phyloP scores from a whole-genome alignment of 352 stramenopile genomes.

The Phytophthora rubi region DNA sequence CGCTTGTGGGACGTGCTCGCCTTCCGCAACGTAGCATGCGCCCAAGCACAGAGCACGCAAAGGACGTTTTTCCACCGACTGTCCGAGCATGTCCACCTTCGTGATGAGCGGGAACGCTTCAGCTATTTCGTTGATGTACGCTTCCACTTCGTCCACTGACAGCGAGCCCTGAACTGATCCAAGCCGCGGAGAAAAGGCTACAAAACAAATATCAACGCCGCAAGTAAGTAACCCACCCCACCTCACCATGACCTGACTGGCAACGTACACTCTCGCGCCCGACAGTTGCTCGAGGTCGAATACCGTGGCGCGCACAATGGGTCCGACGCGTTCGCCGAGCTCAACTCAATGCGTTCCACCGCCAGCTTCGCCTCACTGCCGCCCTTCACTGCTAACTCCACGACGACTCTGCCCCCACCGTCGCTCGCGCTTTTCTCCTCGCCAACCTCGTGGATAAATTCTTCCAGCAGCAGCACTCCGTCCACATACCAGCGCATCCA shows the following conservation, averaged over 20 bases:
- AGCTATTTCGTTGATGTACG: slow-evolving; percentile 55
- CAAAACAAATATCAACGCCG: neutral
- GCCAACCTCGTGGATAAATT: slow-evolving; percentile 28
- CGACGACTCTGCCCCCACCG: slow-evolving; percentile 5
- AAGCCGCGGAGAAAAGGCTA: slow-evolving; percentile 57
- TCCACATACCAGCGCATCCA: slow-evolving; percentile 74
- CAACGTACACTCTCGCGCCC: slow-evolving; percentile 47
- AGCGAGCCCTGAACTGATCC: slow-evolving; percentile 71
- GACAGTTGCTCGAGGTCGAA: slow-evolving; percentile 47
- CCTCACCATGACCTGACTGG: neutral
- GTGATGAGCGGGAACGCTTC: slow-evolving; percentile 52
- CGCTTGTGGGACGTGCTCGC: slow-evolving; percentile 49
- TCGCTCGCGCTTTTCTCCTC: slow-evolving; percentile 3
- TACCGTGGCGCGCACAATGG: slow-evolving; percentile 41
- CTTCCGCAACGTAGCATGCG: slow-evolving; percentile 38
- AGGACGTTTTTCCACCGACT: slow-evolving; percentile 62
- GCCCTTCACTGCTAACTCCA: slow-evolving; percentile 37
- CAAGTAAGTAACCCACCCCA: neutral
- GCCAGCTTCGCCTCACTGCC: slow-evolving; percentile 10
- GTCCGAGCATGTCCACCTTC: slow-evolving; percentile 62
- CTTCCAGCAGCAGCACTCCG: slow-evolving; percentile 53
- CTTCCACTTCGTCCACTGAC: slow-evolving; percentile 64
- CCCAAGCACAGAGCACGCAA: slow-evolving; percentile 77
- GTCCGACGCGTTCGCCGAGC: slow-evolving; percentile 36
- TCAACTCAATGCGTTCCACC: slow-evolving; percentile 38